Conservation (phyloP, 208 protist species). For the Leishmania braziliensis region DNA sequence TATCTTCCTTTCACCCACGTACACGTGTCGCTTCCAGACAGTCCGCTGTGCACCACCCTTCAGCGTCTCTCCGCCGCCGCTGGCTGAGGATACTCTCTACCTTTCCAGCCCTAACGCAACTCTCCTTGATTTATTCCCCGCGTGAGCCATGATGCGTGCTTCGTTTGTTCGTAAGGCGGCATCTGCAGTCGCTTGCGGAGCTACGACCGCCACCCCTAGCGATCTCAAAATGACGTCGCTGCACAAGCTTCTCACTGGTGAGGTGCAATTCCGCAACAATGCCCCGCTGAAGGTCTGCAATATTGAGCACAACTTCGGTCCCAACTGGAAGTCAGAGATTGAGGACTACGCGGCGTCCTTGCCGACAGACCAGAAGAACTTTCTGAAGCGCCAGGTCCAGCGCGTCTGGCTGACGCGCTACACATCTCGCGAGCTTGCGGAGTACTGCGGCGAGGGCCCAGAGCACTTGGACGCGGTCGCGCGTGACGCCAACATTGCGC, state of each 20-base stretch:
- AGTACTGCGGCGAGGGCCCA: slow-evolving; percentile 77
- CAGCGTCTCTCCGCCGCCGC: too few species aligned
- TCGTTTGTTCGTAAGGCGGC: slow-evolving; percentile 42
- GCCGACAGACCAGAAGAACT: slow-evolving; percentile 67
- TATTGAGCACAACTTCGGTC: slow-evolving; percentile 89
- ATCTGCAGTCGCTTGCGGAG: slow-evolving; percentile 35
- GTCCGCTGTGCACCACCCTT: neutral
- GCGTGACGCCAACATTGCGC: slow-evolving; percentile 69
- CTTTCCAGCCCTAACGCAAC: slow-evolving; percentile 4
- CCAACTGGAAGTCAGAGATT: slow-evolving; percentile 75
- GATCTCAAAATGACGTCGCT: slow-evolving; percentile 77
- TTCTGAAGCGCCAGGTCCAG: slow-evolving; percentile 78
- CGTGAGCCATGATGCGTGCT: slow-evolving; percentile 55
- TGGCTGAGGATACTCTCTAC: neutral
- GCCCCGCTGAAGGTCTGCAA: slow-evolving; percentile 85
- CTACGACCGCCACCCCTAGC: slow-evolving; percentile 31
- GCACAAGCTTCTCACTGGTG: slow-evolving; percentile 87
- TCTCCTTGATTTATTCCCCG: neutral
- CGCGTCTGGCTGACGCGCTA: slow-evolving; percentile 85
- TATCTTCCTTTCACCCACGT: neutral
- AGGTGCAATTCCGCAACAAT: slow-evolving; percentile 87
- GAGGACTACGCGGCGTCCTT: slow-evolving; percentile 73
- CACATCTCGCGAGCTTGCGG: slow-evolving; percentile 86
- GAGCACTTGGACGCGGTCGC: slow-evolving; percentile 71
- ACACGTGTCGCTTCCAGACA: neutral